These are phyloP conservation scores for Thyridium curvatum DNA, from an alignment of 2,329 filamentous ascomycete species.

Conservation along the genomic window DNA sequence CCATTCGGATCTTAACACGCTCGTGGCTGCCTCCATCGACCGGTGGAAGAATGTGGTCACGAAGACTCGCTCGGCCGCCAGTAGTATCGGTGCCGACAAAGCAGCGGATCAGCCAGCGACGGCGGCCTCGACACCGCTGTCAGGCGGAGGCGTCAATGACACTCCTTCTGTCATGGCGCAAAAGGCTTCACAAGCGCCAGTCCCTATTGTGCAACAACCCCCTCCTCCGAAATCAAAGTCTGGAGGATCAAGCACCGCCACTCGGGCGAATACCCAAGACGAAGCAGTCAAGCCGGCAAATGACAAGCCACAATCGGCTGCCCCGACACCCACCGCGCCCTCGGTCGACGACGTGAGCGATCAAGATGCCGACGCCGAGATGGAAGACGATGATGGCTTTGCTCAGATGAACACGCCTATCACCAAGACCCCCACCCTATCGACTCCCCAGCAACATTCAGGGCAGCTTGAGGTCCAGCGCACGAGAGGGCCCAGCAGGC, in stretches of 20 bases:
- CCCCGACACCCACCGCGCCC: slow-evolving; percentile 25
- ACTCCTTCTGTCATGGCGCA: no score
- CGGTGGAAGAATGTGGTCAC: slow-evolving; percentile 57
- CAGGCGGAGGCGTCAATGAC: no score
- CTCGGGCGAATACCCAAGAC: no score
- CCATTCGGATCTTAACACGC: slow-evolving; percentile 42
- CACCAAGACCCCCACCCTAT: slow-evolving; percentile 17
- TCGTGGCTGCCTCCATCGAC: slow-evolving; percentile 50
- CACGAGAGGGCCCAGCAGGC: slow-evolving; percentile 2
- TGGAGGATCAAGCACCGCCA: no score
- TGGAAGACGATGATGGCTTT: slow-evolving; percentile 54
- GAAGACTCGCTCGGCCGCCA: slow-evolving; percentile 35
- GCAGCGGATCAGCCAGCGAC: no score
- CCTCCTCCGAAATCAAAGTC: no score
- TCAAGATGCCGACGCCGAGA: slow-evolving; percentile 30
- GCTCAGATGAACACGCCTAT: slow-evolving; percentile 40
- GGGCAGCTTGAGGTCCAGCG: slow-evolving; percentile 35
- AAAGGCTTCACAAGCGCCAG: no score
- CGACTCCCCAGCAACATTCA: slow-evolving; percentile 30
- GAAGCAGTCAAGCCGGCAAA: neutral
- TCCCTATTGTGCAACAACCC: no score
- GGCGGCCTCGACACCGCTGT: no score
- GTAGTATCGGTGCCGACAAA: slow-evolving; percentile 33
- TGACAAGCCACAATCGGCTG: neutral
- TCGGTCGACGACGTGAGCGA: slow-evolving; percentile 35